These are phyloP conservation scores for Boletus reticuloceps DNA, from an alignment of 768 basidiomycete genomes.

Conservation along the genomic window DNA sequence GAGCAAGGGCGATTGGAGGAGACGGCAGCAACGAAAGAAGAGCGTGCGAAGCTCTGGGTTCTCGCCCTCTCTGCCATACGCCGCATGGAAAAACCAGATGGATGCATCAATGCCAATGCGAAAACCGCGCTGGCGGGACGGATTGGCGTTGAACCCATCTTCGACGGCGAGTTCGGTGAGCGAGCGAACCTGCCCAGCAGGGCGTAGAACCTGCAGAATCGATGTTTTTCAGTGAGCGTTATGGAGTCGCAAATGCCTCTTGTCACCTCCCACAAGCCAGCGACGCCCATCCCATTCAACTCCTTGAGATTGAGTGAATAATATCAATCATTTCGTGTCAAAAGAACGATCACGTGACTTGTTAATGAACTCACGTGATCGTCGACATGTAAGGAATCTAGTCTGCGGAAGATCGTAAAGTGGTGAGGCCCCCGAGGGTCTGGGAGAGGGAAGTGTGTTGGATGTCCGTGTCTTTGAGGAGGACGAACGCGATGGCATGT, in stretches of 20 bases:
- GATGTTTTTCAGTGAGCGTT: conserved; percentile 10
- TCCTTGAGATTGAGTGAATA: neutral
- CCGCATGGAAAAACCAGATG: conserved; percentile 75
- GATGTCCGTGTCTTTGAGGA: no score
- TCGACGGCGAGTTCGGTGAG: conserved; percentile 71
- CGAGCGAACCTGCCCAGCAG: conserved; percentile 69
- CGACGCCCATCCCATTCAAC: conserved; percentile 50
- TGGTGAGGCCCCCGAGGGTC: no score
- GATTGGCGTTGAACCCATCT: conserved; percentile 73
- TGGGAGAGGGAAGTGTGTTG: no score
- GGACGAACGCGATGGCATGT: no score
- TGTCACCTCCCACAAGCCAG: conserved; percentile 50
- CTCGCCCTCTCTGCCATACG: conserved; percentile 74
- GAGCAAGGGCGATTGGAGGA: conserved; percentile 76
- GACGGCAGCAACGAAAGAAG: conserved; percentile 80
- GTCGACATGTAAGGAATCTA: no score
- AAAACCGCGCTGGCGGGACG: conserved; percentile 63
- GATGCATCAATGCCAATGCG: conserved; percentile 85
- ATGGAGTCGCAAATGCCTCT: neutral
- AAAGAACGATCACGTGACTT: conserved; percentile 1
- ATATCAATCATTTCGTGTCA: neutral
- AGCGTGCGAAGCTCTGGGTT: conserved; percentile 83
- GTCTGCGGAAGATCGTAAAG: no score
- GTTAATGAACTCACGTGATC: conserved; percentile 2
- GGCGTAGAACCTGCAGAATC: conserved; percentile 54